Base-by-base conservation (phyloP, 164 flowering plant species). In the Piper betle region DNA sequence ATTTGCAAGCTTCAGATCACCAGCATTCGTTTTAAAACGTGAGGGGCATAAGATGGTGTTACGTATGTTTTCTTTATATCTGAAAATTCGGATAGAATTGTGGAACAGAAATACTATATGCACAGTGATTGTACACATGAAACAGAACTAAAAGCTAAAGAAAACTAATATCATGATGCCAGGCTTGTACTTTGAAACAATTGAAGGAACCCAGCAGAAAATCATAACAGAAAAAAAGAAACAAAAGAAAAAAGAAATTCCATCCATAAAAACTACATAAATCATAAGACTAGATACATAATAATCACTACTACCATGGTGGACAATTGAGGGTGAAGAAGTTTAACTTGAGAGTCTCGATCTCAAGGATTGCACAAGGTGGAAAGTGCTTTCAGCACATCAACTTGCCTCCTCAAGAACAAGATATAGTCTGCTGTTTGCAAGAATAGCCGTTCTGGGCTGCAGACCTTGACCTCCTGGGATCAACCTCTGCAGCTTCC, bases 361-460 rank as follows among this genome's bases (percentile, higher is more conserved):
- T 46, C 19, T 74, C 72, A 77, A 18, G 69, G 68, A 37, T 68
- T 57, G 65, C 68, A 72, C 67, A 80, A 58, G 58, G 69, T 71
- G 70, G 79, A 76, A 54, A 85, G 78, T 62, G 82, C 79, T 76
- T 83, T 82, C 65, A 87, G 64, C 12, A 80, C 67, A 65, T 76
- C 58, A 53, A 87, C 63, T 72, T 83, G 84, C 58, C 76, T 58
- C 82, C 71, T 79, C 66, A 87, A 67, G 52, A 73, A 82, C 81
- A 83, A 62, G 25, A 87, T 87, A 61, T 87, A 83, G 58, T 83
- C 71, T 0, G 95, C 95, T 0, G 91, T 84, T 25, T 55, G 67
- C 15, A 77, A 67, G 52, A 83, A 80, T 12, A 87, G 87, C 19
- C 59, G 62, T 55, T 82, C 91, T n/a, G 8, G 86, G 75, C 33